Conservation (phyloP, 2,329 filamentous ascomycete genomes). For the Escovopsis weberi region DNA sequence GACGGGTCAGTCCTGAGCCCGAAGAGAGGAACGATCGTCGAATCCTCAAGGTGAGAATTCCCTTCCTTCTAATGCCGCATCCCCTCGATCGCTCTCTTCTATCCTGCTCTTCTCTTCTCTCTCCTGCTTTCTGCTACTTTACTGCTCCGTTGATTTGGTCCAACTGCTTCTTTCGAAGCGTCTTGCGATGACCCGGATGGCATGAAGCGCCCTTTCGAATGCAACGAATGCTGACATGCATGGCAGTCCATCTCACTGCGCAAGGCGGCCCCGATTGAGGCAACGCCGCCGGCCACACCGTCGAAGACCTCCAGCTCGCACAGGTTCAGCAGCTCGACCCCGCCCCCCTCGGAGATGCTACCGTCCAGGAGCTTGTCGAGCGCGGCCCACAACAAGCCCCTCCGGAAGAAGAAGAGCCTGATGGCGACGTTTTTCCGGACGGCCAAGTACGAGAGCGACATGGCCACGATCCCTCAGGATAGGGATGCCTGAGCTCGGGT, state of each 20-base stretch:
- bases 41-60: conserved; percentile 4
- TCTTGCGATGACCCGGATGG: not conserved
- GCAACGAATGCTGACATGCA: too few species aligned
- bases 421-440: conserved; percentile 7
- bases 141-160: too few species aligned
- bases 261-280: not conserved
- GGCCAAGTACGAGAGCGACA: conserved; percentile 1
- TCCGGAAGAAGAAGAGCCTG: conserved; percentile 7
- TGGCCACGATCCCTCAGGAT: not conserved
- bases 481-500: not conserved
- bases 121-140: too few species aligned
- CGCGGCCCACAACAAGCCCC: not conserved
- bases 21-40: conserved; percentile 1
- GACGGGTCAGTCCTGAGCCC: not conserved
- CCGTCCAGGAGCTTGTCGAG: too few species aligned
- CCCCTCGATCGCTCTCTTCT: too few species aligned
- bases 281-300: not conserved
- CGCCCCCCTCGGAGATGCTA: not conserved
- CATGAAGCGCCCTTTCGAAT: too few species aligned
- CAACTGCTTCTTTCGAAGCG: not conserved
- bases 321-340: not conserved
- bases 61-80: not conserved
- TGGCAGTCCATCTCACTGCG: conserved; percentile 4
- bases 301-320: not conserved
- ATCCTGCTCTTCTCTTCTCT: not conserved